These are phyloP conservation scores for Sporothrix phasma DNA, from an alignment of 2,329 filamentous ascomycete species.

Conservation along the genomic window DNA sequence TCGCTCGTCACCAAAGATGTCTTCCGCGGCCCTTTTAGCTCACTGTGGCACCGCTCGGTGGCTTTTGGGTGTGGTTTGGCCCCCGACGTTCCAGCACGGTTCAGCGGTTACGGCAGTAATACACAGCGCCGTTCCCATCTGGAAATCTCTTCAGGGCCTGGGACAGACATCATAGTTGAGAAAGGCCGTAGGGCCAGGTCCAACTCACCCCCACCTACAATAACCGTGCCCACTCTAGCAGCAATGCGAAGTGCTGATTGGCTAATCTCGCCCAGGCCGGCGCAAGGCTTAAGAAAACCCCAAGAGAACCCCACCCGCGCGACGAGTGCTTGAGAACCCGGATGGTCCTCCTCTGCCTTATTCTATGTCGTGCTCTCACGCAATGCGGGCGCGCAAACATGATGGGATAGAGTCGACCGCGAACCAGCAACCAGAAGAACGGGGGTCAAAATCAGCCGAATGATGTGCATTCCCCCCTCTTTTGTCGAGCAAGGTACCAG, in stretches of 20 bases:
- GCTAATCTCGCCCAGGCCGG: background rate
- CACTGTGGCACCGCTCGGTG: background rate
- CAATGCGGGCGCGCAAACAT: background rate
- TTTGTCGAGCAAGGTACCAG: background rate
- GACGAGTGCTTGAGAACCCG: conserved; percentile 20
- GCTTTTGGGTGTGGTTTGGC: background rate
- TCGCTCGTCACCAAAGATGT: background rate
- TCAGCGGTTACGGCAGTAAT: background rate
- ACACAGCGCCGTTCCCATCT: background rate
- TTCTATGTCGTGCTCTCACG: background rate
- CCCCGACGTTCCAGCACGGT: background rate
- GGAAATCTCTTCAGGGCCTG: background rate
- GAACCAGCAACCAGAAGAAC: background rate
- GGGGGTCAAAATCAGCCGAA: background rate
- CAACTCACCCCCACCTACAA: conserved; percentile 7
- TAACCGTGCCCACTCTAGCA: background rate
- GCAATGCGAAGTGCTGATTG: background rate
- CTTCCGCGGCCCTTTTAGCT: background rate
- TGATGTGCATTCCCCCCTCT: background rate
- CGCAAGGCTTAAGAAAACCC: conserved; percentile 11
- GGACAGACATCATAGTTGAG: conserved; percentile 1
- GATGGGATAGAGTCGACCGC: too few relatives aligned
- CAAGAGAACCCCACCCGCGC: background rate
- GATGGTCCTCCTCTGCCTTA: conserved; percentile 17
- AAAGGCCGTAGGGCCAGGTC: background rate